Base-by-base conservation (phyloP, 768 basidiomycete genomes). In the Boletus fagicola region DNA sequence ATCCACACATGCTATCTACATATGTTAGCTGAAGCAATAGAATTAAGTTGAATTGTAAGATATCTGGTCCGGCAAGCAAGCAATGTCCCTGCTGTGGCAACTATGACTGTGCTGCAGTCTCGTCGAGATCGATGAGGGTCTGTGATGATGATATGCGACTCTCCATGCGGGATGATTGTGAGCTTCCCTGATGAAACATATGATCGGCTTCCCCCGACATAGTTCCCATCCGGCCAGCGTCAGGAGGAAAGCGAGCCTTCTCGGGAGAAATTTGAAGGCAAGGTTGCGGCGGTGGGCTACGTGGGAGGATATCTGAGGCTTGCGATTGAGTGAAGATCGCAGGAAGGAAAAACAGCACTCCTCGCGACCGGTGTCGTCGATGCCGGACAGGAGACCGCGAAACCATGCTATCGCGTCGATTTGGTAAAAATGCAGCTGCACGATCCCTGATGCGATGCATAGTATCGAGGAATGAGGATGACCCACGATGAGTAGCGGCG, bases 261-360 rank as follows among this genome's bases (percentile, higher is more conserved):
- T 85, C 84, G 15, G 77, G 74, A 5, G 78, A 72, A 28, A 63
- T 45, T 18, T 61, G 63, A 44, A 53, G 63, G 33, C 28, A 55
- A 46, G 69, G 61, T 44, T 62, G 72, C 1, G 72, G 70, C 8
- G 71, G 71, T 1, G 74, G 72, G 22, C 69, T 73, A 20, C 70
- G 70, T 52, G 64, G 64, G 53, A 62, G 48, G 28, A 71, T 53
- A 55, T 76, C 74, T 30, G 68, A 55, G 48, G 60, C 64, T 44
- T 70, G 72, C 15, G 74, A 69, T 11, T 83, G 77, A 4, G 87
- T 79, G 68, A 92, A 88, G 63, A 90, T 85, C 35, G 90, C 88
- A 22, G 91, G 91, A 49, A 93, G 79, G 78, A 92, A 91, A 74
- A 89, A 92, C 49, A 92, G 72, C 40, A 90, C 82, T 35, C 87